Conservation (phyloP, 2,329 filamentous ascomycete genomes). For the Xylaria sp. region DNA sequence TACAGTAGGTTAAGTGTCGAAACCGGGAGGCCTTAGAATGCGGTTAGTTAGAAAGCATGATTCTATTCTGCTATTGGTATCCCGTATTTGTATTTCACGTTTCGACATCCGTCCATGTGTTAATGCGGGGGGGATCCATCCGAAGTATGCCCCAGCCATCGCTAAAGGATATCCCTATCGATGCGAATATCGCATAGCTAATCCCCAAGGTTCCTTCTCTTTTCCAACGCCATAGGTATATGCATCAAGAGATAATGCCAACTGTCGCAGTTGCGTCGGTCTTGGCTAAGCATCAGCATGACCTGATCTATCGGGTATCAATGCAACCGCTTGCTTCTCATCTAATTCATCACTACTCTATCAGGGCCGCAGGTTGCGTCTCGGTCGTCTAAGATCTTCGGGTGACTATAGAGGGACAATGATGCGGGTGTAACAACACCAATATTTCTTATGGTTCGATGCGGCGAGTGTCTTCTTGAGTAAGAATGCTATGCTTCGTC, state of each 20-base stretch:
- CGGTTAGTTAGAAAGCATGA: background rate
- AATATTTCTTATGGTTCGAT: background rate
- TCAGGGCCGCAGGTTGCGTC: slow-evolving; percentile 1
- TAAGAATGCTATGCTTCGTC: background rate
- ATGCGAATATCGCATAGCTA: slow-evolving; percentile 10
- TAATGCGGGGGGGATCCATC: background rate
- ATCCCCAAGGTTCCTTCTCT: background rate
- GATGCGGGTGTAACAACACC: background rate
- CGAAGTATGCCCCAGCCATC: background rate
- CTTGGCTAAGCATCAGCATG: slow-evolving; percentile 32
- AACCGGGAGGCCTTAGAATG: background rate
- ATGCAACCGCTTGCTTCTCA: slow-evolving; percentile 29
- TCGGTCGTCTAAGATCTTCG: background rate
- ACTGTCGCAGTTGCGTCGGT: slow-evolving; percentile 2
- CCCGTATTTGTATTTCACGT: background rate
- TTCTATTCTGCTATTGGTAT: slow-evolving; percentile 22
- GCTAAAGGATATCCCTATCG: background rate
- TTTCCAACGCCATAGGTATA: background rate
- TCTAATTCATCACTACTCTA: slow-evolving; percentile 23
- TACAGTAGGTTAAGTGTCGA: background rate
- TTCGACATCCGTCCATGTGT: slow-evolving; percentile 10
- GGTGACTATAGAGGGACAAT: background rate
- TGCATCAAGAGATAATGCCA: slow-evolving; percentile 13
- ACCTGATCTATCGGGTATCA: slow-evolving; percentile 45
- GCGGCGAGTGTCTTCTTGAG: background rate